Base-by-base conservation (phyloP, 2,329 filamentous ascomycete genomes). In the Phialophora macrospora region DNA sequence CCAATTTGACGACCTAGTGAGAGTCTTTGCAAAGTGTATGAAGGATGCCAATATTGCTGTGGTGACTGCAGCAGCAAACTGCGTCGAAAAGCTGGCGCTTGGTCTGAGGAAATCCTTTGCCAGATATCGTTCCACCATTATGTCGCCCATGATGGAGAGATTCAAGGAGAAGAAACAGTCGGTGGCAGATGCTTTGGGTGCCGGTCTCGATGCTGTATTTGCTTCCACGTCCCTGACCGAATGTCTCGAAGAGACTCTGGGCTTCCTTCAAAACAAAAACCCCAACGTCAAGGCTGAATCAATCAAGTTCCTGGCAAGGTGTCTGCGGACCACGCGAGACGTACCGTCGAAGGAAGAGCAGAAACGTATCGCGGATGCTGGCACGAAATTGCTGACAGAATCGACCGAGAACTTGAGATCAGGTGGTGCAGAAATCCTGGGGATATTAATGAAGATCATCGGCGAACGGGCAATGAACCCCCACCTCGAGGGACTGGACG, bases 31-130 rank as follows among this genome's bases (percentile, higher is more conserved):
- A 52, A 99, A 98, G 79, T 92, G 88, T 73, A 99, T 99, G 95
- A 99, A 99, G 78, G 96, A 99, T 73, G 95, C 96, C 72, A 99
- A 99, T 75, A 90, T 99, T 71, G 90, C 92, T 4, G 95, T 98
- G 56, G 95, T 97, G 22, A 95, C 90, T 1, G 89, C 95, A 70
- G 94, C 96, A 5, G 95, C 94, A 2, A 93, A 96, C 73, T 97
- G 94, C 78, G 90, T 97, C 38, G 93, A 98, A 74, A 85, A 90
- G 30, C 81, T 99, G 28, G 94, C 93, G 54, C 95, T 92, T 73
- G 95, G 95, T 56, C 77, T 99, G 67, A 88, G 92, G 52, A 88
- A 86, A 72, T 80, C 84, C 26, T 99, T 96, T 75, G 83, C 81
- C 60, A 97, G 91, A 78, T 92, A 99, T 76, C 88, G 93, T 60